phyloP scores from a whole-genome alignment of 306 rosid species.

The Lathyrus aphaca region DNA sequence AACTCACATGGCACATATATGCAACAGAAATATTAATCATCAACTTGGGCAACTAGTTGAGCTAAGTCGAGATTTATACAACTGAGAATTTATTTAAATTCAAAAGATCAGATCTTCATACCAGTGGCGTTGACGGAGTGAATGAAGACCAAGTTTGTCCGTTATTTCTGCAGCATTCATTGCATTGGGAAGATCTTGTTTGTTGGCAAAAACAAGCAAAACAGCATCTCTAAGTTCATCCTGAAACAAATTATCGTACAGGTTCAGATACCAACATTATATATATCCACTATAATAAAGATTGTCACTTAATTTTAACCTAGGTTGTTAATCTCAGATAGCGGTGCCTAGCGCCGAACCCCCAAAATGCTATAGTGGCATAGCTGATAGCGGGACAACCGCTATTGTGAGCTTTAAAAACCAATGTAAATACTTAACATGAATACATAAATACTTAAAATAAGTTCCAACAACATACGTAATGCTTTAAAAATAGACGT shows the following conservation, averaged over 20 bases:
- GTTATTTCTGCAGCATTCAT: slow-evolving; percentile 99
- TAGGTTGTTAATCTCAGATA: too few species aligned
- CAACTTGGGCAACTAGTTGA: slow-evolving; percentile 4
- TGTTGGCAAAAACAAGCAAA: slow-evolving; percentile 95
- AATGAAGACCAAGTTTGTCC: slow-evolving; percentile 95
- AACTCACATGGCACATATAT: not conserved
- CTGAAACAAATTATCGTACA: slow-evolving; percentile 52
- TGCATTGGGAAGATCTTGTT: slow-evolving; percentile 99
- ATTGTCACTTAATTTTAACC: slow-evolving; percentile 11
- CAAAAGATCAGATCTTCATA: slow-evolving; percentile 40
- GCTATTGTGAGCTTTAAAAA: too few species aligned
- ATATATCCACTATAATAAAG: not conserved
- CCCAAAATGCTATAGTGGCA: too few species aligned
- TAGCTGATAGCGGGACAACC: too few species aligned
- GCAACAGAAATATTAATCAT: slow-evolving; percentile 28
- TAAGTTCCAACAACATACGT: too few species aligned
- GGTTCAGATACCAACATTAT: slow-evolving; percentile 13
- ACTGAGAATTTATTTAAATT: slow-evolving; percentile 22
- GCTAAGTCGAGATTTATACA: slow-evolving; percentile 3
- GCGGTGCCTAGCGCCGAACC: too few species aligned
- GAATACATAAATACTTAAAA: too few species aligned
- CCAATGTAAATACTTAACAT: too few species aligned
- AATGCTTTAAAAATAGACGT: too few species aligned
- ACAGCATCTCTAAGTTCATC: slow-evolving; percentile 97
- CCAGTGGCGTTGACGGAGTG: slow-evolving; percentile 99